Evolutionary conservation across 1,284 basidiomycete genomes (phyloP), one percentile per base, ranked within the genome.

Genomic region (Tetrapyrgos nigripes): DNA sequence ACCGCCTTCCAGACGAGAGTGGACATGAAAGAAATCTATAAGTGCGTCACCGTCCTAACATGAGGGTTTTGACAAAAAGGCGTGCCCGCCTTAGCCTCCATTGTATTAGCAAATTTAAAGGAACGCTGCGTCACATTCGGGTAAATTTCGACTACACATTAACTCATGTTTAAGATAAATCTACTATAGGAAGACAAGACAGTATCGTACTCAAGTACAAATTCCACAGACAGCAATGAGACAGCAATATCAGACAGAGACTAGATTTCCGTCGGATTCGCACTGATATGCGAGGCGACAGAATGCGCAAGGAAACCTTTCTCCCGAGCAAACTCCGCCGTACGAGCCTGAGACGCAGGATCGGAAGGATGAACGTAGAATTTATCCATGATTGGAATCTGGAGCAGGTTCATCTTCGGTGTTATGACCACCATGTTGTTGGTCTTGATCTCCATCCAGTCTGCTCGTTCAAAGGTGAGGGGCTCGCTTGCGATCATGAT

Each of bases 401-500:
- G 94, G 23, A 98, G 80, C 27, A 98, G 78, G 70, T 98, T 98
- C 93, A 95, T 93, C 80, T 93, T 94, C 35, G 92, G 89, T 0
- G 94, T 96, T 62, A 96, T 91, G 63, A 97, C 83, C 24, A 94
- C 88, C 87, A 97, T 91, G 64, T 93, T 92, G 72, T 98, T 97
- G 10, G 95, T 96, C 71, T 89, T 91, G 68, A 98, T 95, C 74
- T 97, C 95, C 93, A 97, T 96, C 93, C 93, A 95, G 71, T 95
- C 93, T 48, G 93, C 93, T 82, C 94, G 87, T 76, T 98, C 96
- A 66, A 97, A 97, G 0, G 96, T 97, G 49, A 97, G 75, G 2
- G 96, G 96, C 68, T 97, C 96, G 66, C 91, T 93, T 3, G 93
- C 93, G 72, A 97, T 89, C 88, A 97, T 91, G 68, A 97, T 94